A percentile compares a stretch with the other conserved stretches of the same genome.
These are phyloP conservation scores for Hericium rajendrae DNA, from an alignment of 768 basidiomycete species.

Conservation along the genomic window DNA sequence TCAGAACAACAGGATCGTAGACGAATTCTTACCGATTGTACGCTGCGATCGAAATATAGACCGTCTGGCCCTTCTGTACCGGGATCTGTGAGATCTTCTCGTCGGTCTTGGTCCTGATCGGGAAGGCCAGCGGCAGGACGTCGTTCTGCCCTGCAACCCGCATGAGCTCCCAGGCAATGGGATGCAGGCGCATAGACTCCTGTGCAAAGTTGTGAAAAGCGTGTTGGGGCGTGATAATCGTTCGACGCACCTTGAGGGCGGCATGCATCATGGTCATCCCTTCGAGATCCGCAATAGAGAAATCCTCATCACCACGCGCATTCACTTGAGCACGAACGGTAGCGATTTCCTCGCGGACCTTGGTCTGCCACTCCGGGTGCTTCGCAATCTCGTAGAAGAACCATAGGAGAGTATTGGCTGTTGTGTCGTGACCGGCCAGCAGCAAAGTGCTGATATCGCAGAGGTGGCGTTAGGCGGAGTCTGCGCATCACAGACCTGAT, in stretches of 20 bases:
- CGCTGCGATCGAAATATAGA: constrained; percentile 3
- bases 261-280: constrained; percentile 6
- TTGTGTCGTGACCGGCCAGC: constrained; percentile 13
- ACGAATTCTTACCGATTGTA: constrained; percentile 6
- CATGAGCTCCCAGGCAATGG: constrained; percentile 6
- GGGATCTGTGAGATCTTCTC: constrained; percentile 5
- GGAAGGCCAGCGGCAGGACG: constrained; percentile 4
- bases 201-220: background rate
- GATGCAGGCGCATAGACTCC: constrained; percentile 11
- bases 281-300: constrained; percentile 5
- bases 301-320: background rate
- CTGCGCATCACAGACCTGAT: background rate
- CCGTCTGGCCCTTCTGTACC: constrained; percentile 4
- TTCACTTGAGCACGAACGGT: background rate
- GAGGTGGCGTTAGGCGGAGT: background rate
- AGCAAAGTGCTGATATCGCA: constrained; percentile 2
- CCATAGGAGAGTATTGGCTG: constrained; percentile 6
- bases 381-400: constrained; percentile 13
- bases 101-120: constrained; percentile 8
- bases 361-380: constrained; percentile 7
- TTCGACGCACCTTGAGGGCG: constrained; percentile 4
- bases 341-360: constrained; percentile 11
- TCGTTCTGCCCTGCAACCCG: constrained; percentile 1
- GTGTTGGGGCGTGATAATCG: no score
- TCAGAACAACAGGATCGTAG: background rate